These are phyloP conservation scores for Casuarina cunninghamiana DNA, from an alignment of 306 rosid species.

Conservation along the genomic window DNA sequence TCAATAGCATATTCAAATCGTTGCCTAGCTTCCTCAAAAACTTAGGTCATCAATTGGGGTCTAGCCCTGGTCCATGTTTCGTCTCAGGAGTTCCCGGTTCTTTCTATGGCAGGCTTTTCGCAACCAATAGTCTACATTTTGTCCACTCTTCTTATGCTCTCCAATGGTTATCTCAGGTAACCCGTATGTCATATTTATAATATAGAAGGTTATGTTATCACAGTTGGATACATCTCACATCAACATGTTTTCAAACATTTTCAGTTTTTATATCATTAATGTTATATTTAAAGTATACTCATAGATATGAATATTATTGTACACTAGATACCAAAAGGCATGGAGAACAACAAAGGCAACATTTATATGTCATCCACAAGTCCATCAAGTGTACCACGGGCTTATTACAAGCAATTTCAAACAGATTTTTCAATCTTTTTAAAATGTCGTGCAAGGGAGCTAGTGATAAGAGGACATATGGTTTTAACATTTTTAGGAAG, in stretches of 20 bases:
- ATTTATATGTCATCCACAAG: conserved; percentile 50
- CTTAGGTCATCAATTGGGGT: conserved; percentile 25
- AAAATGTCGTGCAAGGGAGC: conserved; percentile 47
- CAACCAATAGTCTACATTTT: conserved; percentile 43
- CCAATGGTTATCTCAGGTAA: conserved; percentile 56
- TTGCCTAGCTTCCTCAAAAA: conserved; percentile 34
- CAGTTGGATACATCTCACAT: too few species aligned
- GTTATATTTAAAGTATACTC: too few species aligned
- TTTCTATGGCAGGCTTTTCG: conserved; percentile 56
- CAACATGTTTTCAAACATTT: too few species aligned
- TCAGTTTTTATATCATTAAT: too few species aligned
- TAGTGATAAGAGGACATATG: conserved; percentile 52
- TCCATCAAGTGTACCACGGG: conserved; percentile 40
- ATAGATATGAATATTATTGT: not conserved
- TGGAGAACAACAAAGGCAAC: conserved; percentile 57
- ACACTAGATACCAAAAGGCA: conserved; percentile 52
- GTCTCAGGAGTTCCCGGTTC: conserved; percentile 55
- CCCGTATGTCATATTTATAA: not conserved
- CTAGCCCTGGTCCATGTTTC: conserved; percentile 32
- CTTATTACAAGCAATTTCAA: conserved; percentile 50
- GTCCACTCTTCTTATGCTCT: conserved; percentile 52
- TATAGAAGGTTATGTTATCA: too few species aligned
- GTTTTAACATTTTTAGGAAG: conserved; percentile 53
- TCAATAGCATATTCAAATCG: conserved; percentile 46
- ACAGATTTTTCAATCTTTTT: conserved; percentile 48